A percentile compares a stretch with the other conserved stretches of the same genome.
Conservation (phyloP, 2,329 filamentous ascomycete species). For the Didymella pinodella region DNA sequence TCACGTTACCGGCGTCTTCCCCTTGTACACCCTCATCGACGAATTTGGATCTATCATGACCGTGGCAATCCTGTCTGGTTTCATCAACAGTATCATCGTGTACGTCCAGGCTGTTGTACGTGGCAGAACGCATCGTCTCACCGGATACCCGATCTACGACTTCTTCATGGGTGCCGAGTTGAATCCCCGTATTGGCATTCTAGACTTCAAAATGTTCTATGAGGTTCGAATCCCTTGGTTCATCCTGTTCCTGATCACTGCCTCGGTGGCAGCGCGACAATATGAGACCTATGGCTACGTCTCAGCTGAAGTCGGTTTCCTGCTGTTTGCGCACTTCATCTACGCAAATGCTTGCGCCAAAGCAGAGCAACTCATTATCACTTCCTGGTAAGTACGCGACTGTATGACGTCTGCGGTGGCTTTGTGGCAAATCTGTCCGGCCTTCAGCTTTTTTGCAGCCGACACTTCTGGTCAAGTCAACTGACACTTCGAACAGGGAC, state of each 20-base stretch:
- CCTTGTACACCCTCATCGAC: constrained; percentile 87
- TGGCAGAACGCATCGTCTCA: constrained; percentile 89
- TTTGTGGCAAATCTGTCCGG: too few species aligned
- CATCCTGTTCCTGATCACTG: constrained; percentile 78
- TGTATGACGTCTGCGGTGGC: neutral
- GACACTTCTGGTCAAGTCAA: neutral
- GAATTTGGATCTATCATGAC: constrained; percentile 92
- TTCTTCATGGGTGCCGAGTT: constrained; percentile 91
- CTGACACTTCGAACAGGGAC: constrained; percentile 62
- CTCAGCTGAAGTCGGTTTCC: constrained; percentile 78
- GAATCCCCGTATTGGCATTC: constrained; percentile 80
- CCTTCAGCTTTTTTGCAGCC: too few species aligned
- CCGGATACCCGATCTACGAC: constrained; percentile 79
- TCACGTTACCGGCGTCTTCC: constrained; percentile 84
- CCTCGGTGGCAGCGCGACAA: constrained; percentile 78
- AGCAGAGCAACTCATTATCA: constrained; percentile 86
- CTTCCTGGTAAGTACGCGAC: constrained; percentile 69
- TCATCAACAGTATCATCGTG: constrained; percentile 79
- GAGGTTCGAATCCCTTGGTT: constrained; percentile 92
- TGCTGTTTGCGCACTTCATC: constrained; percentile 86
- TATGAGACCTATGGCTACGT: constrained; percentile 86
- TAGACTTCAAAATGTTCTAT: constrained; percentile 95
- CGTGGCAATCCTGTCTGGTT: constrained; percentile 89
- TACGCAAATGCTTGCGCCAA: constrained; percentile 93
- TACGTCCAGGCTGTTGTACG: constrained; percentile 84